Conservation (phyloP, 768 basidiomycete genomes). For the Favolaschia claudopus region DNA sequence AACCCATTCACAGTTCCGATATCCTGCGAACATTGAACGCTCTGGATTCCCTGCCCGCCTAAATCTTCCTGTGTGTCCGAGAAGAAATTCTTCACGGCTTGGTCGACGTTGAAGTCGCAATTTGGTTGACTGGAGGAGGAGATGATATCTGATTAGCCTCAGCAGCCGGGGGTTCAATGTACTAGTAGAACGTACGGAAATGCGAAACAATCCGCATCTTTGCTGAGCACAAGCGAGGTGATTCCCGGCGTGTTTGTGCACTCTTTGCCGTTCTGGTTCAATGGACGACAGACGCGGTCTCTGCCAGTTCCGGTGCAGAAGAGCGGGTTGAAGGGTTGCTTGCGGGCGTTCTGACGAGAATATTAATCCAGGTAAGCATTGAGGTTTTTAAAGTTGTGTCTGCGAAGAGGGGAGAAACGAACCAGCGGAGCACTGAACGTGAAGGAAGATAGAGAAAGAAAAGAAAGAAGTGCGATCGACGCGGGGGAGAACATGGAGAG, state of each 20-base stretch:
- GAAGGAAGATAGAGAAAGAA: too few species aligned
- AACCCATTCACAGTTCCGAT: slow-evolving; percentile 4
- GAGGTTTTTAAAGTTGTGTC: too few species aligned
- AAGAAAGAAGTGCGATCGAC: too few species aligned
- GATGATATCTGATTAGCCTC: not conserved
- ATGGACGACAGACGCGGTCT: too few species aligned
- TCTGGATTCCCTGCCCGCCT: not conserved
- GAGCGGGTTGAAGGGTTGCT: too few species aligned
- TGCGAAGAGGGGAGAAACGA: too few species aligned
- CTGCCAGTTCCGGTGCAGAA: too few species aligned
- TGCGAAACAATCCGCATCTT: not conserved
- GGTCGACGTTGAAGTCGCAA: not conserved
- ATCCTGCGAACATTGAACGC: not conserved
- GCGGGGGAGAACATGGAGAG: too few species aligned
- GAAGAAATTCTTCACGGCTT: not conserved
- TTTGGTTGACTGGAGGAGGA: not conserved
- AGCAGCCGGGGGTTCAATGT: not conserved
- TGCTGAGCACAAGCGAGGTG: not conserved
- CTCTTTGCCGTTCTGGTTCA: not conserved
- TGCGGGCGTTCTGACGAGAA: too few species aligned
- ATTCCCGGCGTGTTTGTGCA: slow-evolving; percentile 13
- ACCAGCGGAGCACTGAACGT: too few species aligned
- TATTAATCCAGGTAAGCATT: too few species aligned
- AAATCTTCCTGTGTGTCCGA: slow-evolving; percentile 1
- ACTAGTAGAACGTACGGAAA: not conserved